These are phyloP conservation scores for Rhynchosporium secalis DNA, from an alignment of 2,329 filamentous ascomycete genomes.

Conservation along the genomic window DNA sequence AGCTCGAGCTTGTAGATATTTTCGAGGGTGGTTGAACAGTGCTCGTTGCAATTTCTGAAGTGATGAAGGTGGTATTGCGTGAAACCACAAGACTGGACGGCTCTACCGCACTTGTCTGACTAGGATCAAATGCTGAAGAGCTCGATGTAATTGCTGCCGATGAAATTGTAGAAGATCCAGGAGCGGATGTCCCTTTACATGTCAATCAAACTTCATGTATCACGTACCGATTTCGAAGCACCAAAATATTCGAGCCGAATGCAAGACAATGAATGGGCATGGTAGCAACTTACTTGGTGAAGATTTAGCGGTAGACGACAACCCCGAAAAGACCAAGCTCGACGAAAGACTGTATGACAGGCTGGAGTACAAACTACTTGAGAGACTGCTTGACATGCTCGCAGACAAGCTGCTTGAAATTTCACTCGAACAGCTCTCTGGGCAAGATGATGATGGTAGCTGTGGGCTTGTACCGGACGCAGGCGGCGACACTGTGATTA, in stretches of 20 bases:
- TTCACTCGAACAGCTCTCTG: slow-evolving; percentile 11
- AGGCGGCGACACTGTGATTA: neutral
- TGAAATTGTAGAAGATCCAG: neutral
- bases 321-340: neutral
- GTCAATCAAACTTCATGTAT: neutral
- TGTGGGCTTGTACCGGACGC: neutral
- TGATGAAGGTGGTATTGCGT: neutral
- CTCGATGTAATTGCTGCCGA: neutral
- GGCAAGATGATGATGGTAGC: slow-evolving; percentile 8
- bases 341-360: slow-evolving; percentile 11
- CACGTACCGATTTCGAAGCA: neutral
- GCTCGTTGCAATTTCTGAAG: neutral
- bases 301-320: neutral
- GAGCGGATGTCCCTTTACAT: neutral
- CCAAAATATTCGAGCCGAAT: neutral
- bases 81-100: neutral
- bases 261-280: neutral
- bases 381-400: slow-evolving; percentile 16
- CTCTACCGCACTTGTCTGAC: neutral
- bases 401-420: slow-evolving; percentile 12
- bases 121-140: neutral
- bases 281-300: neutral
- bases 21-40: neutral
- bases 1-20: neutral
- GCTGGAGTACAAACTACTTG: slow-evolving; percentile 9